phyloP scores from a whole-genome alignment of 2,329 filamentous ascomycete species.

The Cadophora sp. region DNA sequence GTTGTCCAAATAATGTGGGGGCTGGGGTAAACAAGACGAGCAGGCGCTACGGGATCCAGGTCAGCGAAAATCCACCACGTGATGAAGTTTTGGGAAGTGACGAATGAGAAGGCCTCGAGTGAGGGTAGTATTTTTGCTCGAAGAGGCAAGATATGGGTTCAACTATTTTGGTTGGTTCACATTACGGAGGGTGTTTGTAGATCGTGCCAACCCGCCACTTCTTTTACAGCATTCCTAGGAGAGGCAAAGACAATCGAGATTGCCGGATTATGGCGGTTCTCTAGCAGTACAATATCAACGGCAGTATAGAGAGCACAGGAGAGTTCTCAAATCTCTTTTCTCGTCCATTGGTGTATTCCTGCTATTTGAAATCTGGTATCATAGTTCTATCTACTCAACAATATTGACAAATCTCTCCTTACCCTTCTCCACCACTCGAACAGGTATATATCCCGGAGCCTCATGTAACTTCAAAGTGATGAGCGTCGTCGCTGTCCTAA shows the following conservation, averaged over 20 bases:
- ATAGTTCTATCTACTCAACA: constrained; percentile 31
- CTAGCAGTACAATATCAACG: no score
- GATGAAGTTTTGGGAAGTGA: constrained; percentile 11
- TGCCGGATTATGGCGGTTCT: no score
- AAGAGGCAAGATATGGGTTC: not conserved
- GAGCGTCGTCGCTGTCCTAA: constrained; percentile 59
- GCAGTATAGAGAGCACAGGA: no score
- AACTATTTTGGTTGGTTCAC: not conserved
- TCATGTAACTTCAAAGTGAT: constrained; percentile 75
- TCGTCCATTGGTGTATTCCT: no score
- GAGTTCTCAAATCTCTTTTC: no score
- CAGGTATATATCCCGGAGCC: constrained; percentile 58
- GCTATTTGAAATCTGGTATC: not conserved
- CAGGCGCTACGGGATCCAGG: constrained; percentile 6
- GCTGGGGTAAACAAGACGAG: constrained; percentile 10
- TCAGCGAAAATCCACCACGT: constrained; percentile 15
- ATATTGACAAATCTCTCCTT: constrained; percentile 67
- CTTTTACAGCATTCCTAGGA: not conserved
- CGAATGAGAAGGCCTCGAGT: constrained; percentile 7
- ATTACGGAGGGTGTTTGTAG: not conserved
- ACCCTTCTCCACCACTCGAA: constrained; percentile 73
- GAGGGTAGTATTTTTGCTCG: not conserved
- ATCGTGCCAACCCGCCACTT: constrained; percentile 1
- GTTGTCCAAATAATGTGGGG: constrained; percentile 18
- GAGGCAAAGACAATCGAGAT: not conserved